A percentile compares a stretch with the other conserved stretches of the same genome.
phyloP scores from a whole-genome alignment of 176 grass and related monocot species.

The Raddia guianensis region DNA sequence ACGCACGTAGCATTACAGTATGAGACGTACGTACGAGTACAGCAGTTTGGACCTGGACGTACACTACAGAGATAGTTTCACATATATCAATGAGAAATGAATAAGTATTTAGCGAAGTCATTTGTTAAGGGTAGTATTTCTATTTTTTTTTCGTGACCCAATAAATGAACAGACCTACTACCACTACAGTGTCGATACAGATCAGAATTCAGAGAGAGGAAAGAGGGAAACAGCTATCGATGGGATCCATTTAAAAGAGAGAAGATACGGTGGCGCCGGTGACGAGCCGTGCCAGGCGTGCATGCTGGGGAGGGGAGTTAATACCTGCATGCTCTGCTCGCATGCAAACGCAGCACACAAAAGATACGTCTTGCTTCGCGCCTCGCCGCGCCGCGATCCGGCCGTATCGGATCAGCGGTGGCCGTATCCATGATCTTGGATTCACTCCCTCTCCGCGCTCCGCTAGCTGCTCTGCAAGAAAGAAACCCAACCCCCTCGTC shows the following conservation, averaged over 20 bases:
- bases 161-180: slow-evolving; percentile 18
- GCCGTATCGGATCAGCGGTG: slow-evolving; percentile 32
- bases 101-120: too few species aligned
- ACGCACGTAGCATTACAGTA: too few species aligned
- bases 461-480: neutral
- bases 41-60: too few species aligned
- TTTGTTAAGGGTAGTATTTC: too few species aligned
- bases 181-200: neutral
- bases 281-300: neutral
- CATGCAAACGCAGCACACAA: neutral
- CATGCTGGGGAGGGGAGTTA: slow-evolving; percentile 20
- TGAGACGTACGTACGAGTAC: too few species aligned
- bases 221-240: neutral
- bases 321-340: slow-evolving; percentile 11
- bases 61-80: too few species aligned
- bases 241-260: slow-evolving; percentile 17
- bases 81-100: too few species aligned
- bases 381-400: neutral
- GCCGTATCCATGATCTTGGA: slow-evolving; percentile 38
- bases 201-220: too few species aligned
- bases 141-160: too few species aligned
- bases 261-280: slow-evolving; percentile 12
- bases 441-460: slow-evolving; percentile 1
- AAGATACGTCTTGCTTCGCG: slow-evolving; percentile 24
- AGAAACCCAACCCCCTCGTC: slow-evolving; percentile 1